Conservation (phyloP, 1,139 yeast genomes). For the Candida sp. region DNA sequence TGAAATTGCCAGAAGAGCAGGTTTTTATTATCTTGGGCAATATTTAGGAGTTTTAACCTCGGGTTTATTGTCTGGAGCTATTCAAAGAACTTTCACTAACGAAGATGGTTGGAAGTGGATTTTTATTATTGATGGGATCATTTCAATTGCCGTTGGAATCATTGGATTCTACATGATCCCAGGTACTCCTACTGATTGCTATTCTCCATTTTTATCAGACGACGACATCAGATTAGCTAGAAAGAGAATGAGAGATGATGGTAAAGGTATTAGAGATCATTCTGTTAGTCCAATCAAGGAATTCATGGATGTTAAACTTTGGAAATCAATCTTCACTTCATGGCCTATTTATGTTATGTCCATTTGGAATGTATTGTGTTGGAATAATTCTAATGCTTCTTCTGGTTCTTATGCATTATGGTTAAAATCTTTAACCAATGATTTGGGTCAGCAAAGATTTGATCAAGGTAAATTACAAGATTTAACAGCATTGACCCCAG, state of each 20-base stretch:
- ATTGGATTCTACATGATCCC: slow-evolving; percentile 63
- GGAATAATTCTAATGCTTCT: slow-evolving; percentile 52
- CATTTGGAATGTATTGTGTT: slow-evolving; percentile 57
- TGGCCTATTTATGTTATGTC: slow-evolving; percentile 55
- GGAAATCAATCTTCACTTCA: slow-evolving; percentile 49
- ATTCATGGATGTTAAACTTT: slow-evolving; percentile 31
- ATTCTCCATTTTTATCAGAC: slow-evolving; percentile 53
- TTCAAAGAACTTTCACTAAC: slow-evolving; percentile 46
- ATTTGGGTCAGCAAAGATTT: slow-evolving; percentile 23
- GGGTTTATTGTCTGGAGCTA: slow-evolving; percentile 63
- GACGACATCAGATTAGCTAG: slow-evolving; percentile 65
- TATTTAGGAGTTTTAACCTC: slow-evolving; percentile 60
- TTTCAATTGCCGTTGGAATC: slow-evolving; percentile 58
- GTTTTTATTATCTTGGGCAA: slow-evolving; percentile 59
- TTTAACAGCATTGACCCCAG: slow-evolving; percentile 42
- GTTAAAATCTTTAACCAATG: slow-evolving; percentile 32
- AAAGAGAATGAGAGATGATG: slow-evolving; percentile 47
- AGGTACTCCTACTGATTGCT: slow-evolving; percentile 64
- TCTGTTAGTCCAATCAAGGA: slow-evolving; percentile 22
- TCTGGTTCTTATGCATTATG: slow-evolving; percentile 51
- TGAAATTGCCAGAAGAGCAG: slow-evolving; percentile 59
- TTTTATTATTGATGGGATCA: slow-evolving; percentile 62
- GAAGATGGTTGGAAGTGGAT: slow-evolving; percentile 70
- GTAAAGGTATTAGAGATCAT: slow-evolving; percentile 27
- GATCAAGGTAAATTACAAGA: slow-evolving; percentile 34